Conservation (phyloP, 495 filamentous ascomycete species). For the Penicillium longicatenatum region DNA sequence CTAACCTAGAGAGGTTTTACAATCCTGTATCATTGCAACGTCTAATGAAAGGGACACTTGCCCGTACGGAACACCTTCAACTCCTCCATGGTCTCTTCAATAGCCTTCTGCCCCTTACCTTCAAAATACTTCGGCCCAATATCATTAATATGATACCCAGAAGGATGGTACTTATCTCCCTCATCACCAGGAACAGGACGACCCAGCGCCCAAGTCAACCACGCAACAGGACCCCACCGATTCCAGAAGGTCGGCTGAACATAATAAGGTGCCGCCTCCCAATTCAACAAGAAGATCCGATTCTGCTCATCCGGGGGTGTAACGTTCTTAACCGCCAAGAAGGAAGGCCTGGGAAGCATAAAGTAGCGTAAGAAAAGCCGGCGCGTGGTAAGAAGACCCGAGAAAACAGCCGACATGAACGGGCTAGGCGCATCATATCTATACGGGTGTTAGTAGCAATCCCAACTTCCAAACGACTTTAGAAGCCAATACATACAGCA, state of each 20-base stretch:
- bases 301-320: slow-evolving; percentile 50
- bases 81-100: slow-evolving; percentile 44
- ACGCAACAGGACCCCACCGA: slow-evolving; percentile 59
- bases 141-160: slow-evolving; percentile 59
- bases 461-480: neutral
- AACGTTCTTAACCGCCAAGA: slow-evolving; percentile 43
- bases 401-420: slow-evolving; percentile 40
- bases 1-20: too few relatives aligned
- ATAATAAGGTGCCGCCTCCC: slow-evolving; percentile 60
- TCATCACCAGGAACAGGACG: slow-evolving; percentile 61
- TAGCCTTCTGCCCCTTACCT: slow-evolving; percentile 49
- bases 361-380: slow-evolving; percentile 58
- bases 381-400: slow-evolving; percentile 47
- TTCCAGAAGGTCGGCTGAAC: slow-evolving; percentile 61
- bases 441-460: neutral
- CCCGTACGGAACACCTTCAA: slow-evolving; percentile 45
- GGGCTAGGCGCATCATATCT: slow-evolving; percentile 50
- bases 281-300: slow-evolving; percentile 50
- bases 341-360: slow-evolving; percentile 51
- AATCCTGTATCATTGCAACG: neutral
- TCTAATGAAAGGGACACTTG: slow-evolving; percentile 56
- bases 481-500: slow-evolving; percentile 51
- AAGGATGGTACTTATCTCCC: slow-evolving; percentile 56
- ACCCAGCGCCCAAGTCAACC: slow-evolving; percentile 54
- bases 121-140: slow-evolving; percentile 59